Evolutionary conservation across 169 alveolate species (phyloP).

Genomic region (Eimeria mitis): DNA sequence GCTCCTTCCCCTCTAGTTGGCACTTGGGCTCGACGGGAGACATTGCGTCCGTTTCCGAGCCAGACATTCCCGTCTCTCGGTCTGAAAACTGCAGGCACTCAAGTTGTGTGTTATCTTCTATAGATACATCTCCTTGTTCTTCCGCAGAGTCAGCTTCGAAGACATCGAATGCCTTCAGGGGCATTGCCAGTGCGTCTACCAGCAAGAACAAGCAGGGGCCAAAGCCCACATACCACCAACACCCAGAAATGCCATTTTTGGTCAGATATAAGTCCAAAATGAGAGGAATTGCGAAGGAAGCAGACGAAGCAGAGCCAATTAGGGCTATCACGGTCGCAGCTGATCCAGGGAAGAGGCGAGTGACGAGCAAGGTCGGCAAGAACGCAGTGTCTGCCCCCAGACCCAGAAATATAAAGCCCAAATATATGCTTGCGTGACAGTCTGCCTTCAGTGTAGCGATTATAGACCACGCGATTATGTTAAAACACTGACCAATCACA

Average conservation of each 20-base stretch:
- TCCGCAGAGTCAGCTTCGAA: conserved; percentile 13
- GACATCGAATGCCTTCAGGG: background rate
- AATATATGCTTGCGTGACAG: background rate
- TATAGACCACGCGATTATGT: conserved; percentile 84
- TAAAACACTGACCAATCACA: conserved; percentile 83
- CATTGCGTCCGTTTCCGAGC: background rate
- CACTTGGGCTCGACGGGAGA: background rate
- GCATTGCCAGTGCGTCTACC: conserved; percentile 47
- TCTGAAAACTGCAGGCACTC: background rate
- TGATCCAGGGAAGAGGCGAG: conserved; percentile 76
- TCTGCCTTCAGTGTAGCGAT: conserved; percentile 34
- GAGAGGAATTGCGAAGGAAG: conserved; percentile 81
- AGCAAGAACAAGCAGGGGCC: conserved; percentile 59
- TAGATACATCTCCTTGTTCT: background rate
- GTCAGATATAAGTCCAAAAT: conserved; percentile 9
- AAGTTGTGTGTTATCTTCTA: background rate
- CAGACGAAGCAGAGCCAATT: conserved; percentile 81
- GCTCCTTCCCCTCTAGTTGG: background rate
- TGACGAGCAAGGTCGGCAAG: conserved; percentile 71
- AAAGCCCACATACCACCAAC: conserved; percentile 36
- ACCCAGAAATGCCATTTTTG: conserved; percentile 41
- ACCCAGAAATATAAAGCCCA: conserved; percentile 75
- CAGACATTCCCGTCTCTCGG: background rate
- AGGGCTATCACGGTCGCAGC: conserved; percentile 68
- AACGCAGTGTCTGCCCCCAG: conserved; percentile 79